phyloP scores from a whole-genome alignment of 1,284 basidiomycete genomes.

The Ceratobasidium papillatum region DNA sequence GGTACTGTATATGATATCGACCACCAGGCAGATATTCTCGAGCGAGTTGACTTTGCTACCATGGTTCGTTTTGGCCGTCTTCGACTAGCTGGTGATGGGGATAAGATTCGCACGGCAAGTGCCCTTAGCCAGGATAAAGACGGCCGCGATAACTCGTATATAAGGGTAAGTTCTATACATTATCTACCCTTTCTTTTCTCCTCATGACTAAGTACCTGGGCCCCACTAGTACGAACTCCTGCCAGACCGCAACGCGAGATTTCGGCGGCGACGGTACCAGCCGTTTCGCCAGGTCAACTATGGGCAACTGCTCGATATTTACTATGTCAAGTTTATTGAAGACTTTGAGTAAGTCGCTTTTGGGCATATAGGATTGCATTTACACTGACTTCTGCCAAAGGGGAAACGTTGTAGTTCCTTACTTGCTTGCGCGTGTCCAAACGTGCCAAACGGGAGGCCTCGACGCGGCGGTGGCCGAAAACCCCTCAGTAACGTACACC shows the following conservation, averaged over 20 bases:
- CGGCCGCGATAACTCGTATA: slow-evolving; percentile 13
- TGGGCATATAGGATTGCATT: background rate
- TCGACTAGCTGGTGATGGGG: background rate
- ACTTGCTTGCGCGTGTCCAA: background rate
- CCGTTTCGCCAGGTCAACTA: background rate
- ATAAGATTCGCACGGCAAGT: background rate
- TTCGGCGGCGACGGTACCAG: background rate
- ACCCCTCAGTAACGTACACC: slow-evolving; percentile 2
- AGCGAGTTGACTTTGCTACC: background rate
- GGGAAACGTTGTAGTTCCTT: background rate
- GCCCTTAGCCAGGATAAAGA: background rate
- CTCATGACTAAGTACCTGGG: background rate
- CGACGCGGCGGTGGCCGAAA: background rate
- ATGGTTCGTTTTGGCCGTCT: slow-evolving; percentile 1
- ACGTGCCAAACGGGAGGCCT: background rate
- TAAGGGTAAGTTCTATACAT: slow-evolving; percentile 1
- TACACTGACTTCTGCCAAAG: background rate
- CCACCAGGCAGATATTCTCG: too few species aligned
- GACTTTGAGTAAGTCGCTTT: background rate
- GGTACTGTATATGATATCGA: slow-evolving; percentile 4
- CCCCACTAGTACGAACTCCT: slow-evolving; percentile 3
- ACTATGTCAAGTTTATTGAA: background rate
- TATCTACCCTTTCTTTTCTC: background rate
- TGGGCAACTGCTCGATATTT: slow-evolving; percentile 8
- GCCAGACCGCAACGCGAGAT: background rate